Evolutionary conservation across 2,329 filamentous ascomycete genomes (phyloP).

Genomic region (Xylaria sp.): DNA sequence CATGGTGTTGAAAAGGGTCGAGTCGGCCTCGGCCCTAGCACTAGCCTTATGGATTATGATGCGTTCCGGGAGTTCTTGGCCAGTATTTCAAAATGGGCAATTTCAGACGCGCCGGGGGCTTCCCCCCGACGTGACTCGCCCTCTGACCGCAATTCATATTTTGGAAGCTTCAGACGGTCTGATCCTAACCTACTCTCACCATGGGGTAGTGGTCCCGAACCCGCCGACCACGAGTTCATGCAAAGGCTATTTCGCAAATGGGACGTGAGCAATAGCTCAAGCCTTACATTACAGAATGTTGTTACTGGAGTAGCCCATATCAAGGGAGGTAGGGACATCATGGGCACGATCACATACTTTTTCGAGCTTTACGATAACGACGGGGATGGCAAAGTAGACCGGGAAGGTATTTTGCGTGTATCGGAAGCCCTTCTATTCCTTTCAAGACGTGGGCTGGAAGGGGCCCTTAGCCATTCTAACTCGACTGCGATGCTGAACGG

Average conservation of each 20-base stretch:
- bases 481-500: constrained; percentile 66
- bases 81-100: constrained; percentile 90
- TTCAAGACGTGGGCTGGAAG: constrained; percentile 86
- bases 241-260: constrained; percentile 86
- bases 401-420: constrained; percentile 93
- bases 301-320: constrained; percentile 90
- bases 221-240: constrained; percentile 96
- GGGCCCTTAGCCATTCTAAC: constrained; percentile 73
- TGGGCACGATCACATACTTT: constrained; percentile 98
- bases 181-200: constrained; percentile 58
- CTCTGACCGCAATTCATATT: constrained; percentile 69
- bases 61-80: constrained; percentile 95
- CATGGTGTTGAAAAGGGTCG: constrained; percentile 81
- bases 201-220: constrained; percentile 70
- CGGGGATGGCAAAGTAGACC: constrained; percentile 88
- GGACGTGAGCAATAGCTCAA: constrained; percentile 82
- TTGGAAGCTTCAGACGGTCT: constrained; percentile 64
- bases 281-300: constrained; percentile 88
- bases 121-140: constrained; percentile 62
- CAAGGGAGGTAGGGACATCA: constrained; percentile 94
- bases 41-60: constrained; percentile 96
- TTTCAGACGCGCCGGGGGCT: constrained; percentile 79
- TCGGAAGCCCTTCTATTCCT: constrained; percentile 94
- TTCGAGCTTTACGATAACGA: constrained; percentile 98
- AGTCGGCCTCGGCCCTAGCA: constrained; percentile 88